These are phyloP conservation scores for Brassica nigra DNA, from an alignment of 345 rosid genomes.

Conservation along the genomic window DNA sequence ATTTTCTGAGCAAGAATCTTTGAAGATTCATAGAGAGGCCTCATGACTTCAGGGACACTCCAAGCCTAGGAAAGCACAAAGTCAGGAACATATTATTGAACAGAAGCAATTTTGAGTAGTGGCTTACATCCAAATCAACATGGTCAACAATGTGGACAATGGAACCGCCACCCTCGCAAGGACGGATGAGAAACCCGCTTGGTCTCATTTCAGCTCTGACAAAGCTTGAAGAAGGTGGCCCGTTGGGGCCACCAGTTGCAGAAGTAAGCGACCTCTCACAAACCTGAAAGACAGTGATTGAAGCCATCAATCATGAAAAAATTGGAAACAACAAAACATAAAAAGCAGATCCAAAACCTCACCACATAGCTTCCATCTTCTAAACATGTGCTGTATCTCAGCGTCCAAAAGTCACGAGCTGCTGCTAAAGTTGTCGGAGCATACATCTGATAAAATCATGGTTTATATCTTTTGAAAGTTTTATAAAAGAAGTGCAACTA, in stretches of 20 bases:
- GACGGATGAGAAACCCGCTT: conserved; percentile 89
- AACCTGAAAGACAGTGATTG: conserved; percentile 50
- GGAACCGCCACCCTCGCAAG: conserved; percentile 96
- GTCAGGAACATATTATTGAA: neutral
- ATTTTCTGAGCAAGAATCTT: conserved; percentile 93
- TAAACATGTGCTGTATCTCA: conserved; percentile 82
- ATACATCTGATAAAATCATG: conserved; percentile 57
- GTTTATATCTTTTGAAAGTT: neutral
- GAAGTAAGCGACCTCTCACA: conserved; percentile 95
- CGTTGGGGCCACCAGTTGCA: conserved; percentile 74
- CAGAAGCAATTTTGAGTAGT: neutral
- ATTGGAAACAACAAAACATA: neutral
- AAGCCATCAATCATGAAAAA: neutral
- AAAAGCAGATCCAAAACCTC: conserved; percentile 14
- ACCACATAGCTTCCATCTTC: conserved; percentile 98
- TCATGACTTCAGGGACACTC: conserved; percentile 94
- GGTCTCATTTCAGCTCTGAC: conserved; percentile 94
- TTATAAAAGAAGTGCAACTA: neutral
- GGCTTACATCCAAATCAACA: conserved; percentile 87
- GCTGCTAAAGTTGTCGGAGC: conserved; percentile 91
- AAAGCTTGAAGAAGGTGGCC: conserved; percentile 77
- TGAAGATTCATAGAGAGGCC: conserved; percentile 96
- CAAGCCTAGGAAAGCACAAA: conserved; percentile 49
- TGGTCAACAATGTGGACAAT: conserved; percentile 96
- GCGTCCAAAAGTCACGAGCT: conserved; percentile 94